phyloP scores from a whole-genome alignment of 345 rosid species.

The Salix purpurea region DNA sequence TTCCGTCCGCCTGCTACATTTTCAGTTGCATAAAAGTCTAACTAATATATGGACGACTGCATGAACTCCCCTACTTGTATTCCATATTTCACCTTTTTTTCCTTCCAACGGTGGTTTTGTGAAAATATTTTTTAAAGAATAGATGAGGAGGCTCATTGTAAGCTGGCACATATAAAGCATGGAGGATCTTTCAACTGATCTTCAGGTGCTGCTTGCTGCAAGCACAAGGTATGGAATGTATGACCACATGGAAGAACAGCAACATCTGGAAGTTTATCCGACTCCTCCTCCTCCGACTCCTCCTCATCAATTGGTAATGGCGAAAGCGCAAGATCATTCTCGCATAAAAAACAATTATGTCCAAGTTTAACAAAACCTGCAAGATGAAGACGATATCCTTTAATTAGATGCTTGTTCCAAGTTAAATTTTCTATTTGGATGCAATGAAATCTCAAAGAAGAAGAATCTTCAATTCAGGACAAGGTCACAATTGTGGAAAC shows the following conservation, averaged over 20 bases:
- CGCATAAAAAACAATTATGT: slow-evolving; percentile 33
- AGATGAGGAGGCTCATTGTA: neutral
- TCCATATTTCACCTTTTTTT: neutral
- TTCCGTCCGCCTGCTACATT: neutral
- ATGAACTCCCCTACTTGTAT: neutral
- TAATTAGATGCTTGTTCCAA: neutral
- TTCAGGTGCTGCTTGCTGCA: slow-evolving; percentile 26
- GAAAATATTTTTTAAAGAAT: neutral
- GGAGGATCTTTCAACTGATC: slow-evolving; percentile 29
- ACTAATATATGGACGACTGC: neutral
- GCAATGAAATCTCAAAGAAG: neutral
- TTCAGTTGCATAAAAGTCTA: neutral
- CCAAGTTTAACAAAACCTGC: slow-evolving; percentile 16
- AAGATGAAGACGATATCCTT: neutral
- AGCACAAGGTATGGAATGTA: slow-evolving; percentile 39
- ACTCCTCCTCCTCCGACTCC: slow-evolving; percentile 18
- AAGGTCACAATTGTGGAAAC: neutral
- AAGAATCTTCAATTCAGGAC: neutral
- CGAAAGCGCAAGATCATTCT: slow-evolving; percentile 36
- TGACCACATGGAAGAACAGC: slow-evolving; percentile 51
- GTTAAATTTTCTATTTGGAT: neutral
- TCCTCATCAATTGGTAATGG: slow-evolving; percentile 12
- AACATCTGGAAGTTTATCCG: slow-evolving; percentile 11
- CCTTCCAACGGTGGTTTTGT: neutral
- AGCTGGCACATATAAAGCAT: slow-evolving; percentile 33